Conservation (phyloP, 306 rosid species). For the Luffa aegyptiaca region DNA sequence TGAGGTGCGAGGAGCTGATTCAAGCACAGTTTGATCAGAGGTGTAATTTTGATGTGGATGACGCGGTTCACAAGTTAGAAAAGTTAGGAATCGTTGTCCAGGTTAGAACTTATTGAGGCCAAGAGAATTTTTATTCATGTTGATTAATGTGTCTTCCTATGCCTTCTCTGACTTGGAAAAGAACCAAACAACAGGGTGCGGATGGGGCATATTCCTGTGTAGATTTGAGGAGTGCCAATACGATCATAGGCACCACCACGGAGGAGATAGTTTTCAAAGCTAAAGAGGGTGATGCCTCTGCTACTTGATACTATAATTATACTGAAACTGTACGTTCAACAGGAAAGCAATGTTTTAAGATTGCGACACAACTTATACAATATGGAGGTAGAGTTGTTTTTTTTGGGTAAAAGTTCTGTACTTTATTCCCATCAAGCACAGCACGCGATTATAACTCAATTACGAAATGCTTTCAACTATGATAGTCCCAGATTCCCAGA, state of each 20-base stretch:
- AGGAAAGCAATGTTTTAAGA: not conserved
- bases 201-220: conserved; percentile 62
- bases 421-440: not conserved
- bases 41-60: conserved; percentile 86
- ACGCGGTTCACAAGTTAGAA: conserved; percentile 70
- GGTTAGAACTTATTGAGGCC: conserved; percentile 20
- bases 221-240: conserved; percentile 69
- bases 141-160: not conserved
- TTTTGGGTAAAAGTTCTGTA: not conserved
- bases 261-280: conserved; percentile 76
- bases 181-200: conserved; percentile 39
- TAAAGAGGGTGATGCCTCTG: conserved; percentile 27
- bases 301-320: not conserved
- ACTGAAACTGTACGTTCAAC: not conserved
- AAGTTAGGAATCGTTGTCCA: conserved; percentile 63
- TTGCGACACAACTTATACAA: not conserved
- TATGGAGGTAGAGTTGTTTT: not conserved
- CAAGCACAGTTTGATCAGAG: conserved; percentile 55
- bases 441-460: not conserved
- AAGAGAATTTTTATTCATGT: not conserved
- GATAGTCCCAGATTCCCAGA: not conserved
- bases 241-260: conserved; percentile 82
- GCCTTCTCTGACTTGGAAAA: not conserved
- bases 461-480: not conserved
- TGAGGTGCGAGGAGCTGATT: conserved; percentile 67